Evolutionary conservation across 2,329 filamentous ascomycete species (phyloP).

Genomic region (Blumeria graminis): DNA sequence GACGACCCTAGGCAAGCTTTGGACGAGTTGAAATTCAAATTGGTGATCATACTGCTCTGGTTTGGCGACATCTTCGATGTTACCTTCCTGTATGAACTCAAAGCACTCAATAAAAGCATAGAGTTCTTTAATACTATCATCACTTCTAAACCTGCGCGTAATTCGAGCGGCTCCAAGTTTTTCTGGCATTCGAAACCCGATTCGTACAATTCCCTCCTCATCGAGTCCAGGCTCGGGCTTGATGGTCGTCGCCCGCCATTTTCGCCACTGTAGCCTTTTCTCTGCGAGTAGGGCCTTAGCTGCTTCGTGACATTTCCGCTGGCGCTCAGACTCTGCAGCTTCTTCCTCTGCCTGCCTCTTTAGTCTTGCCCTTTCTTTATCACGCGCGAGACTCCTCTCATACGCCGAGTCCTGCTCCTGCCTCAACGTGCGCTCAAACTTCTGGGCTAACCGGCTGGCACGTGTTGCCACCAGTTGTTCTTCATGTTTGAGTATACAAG

Average conservation of each 20-base stretch:
- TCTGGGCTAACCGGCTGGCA: constrained; percentile 54
- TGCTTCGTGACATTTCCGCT: constrained; percentile 33
- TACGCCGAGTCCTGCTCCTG: constrained; percentile 83
- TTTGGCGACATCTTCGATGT: constrained; percentile 13
- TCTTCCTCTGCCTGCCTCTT: constrained; percentile 51
- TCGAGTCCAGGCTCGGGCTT: constrained; percentile 39
- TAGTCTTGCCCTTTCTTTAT: constrained; percentile 60
- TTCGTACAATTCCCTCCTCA: constrained; percentile 46
- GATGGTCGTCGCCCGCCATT: constrained; percentile 51
- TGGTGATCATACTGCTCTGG: constrained; percentile 53
- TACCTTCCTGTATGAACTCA: constrained; percentile 27
- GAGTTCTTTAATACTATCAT: constrained; percentile 60
- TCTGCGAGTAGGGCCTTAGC: constrained; percentile 28
- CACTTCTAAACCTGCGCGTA: constrained; percentile 45
- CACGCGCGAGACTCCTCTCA: constrained; percentile 68
- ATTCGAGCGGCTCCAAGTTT: constrained; percentile 38
- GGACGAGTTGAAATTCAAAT: constrained; percentile 69
- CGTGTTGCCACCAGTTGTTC: constrained; percentile 50
- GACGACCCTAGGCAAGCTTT: constrained; percentile 61
- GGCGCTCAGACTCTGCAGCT: constrained; percentile 41
- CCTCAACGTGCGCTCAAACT: constrained; percentile 58
- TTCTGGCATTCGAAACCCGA: constrained; percentile 39
- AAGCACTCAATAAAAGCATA: constrained; percentile 95
- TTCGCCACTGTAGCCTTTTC: constrained; percentile 41
- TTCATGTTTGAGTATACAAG: constrained; percentile 51